Base-by-base conservation (phyloP, 2,329 filamentous ascomycete species). In the Raffaelea arxii region DNA sequence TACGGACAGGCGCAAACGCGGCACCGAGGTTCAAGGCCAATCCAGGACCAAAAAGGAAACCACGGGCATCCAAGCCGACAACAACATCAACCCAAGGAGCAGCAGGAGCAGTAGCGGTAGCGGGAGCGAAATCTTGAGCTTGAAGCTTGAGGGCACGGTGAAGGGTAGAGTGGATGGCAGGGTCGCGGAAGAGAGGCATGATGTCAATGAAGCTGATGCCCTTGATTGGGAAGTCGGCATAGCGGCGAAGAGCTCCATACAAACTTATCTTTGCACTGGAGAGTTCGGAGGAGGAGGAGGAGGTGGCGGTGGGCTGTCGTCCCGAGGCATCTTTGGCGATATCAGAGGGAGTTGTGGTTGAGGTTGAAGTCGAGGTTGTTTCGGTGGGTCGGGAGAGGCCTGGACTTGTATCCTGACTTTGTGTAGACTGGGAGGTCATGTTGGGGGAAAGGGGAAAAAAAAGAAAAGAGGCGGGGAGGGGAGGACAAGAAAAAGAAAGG, bases 121-220 rank as follows among this genome's bases (percentile, higher is more conserved):
- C n/a, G 1, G 45, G 23, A 9, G 44, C 36, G 22, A 83, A 83
- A 57, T 82, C 70, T 48, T 76, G 68, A 53, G 94, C 75, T 65
- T 94, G 84, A 52, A 96, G 74, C 67, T 94, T 86, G 56, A 97
- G 84, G 42, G 88, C 87, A 58, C 82, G 78, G 63, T 96, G 73
- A 49, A 98, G 82, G 47, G 80, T 75, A 49, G 77, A 73, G 69
- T 96, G 91, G 51, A 86, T 74, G 44, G 65, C 62, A 46, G 82
- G 80, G 61, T 88, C 77, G 63, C 86, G 81, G 73, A 98, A 97
- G 62, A 97, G 83, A 51, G 92, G 92, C 66, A 98, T 83, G 68
- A 98, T 97, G 64, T 98, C 92, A 71, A 96, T 88, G 68, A 98
- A 98, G 59, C 94, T 76, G 62, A 98, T 91, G 65, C 92, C 91